These are phyloP conservation scores for Alloascoidea hylecoeti DNA, from an alignment of 805 yeast genomes.

Conservation along the genomic window DNA sequence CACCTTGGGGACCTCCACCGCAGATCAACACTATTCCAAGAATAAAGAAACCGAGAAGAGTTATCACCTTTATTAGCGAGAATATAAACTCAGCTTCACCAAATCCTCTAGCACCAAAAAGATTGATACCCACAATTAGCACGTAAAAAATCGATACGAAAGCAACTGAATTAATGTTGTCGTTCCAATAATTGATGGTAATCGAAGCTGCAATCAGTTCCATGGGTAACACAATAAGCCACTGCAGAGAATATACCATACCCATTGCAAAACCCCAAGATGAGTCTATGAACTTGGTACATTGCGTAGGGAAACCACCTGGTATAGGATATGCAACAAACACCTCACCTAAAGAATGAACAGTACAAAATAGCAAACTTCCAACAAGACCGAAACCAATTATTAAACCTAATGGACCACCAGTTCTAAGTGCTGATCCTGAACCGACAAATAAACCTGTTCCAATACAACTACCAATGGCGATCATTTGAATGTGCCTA, in stretches of 20 bases:
- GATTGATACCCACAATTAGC: slow-evolving; percentile 30
- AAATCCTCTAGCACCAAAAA: slow-evolving; percentile 40
- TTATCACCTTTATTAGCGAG: slow-evolving; percentile 21
- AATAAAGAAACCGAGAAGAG: slow-evolving; percentile 23
- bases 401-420: slow-evolving; percentile 19
- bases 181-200: slow-evolving; percentile 30
- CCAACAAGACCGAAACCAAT: slow-evolving; percentile 18
- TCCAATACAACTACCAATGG: slow-evolving; percentile 7
- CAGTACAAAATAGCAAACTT: no score
- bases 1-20: slow-evolving; percentile 25
- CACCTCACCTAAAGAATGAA: slow-evolving; percentile 48
- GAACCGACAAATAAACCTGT: slow-evolving; percentile 21
- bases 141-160: slow-evolving; percentile 37
- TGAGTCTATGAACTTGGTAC: slow-evolving; percentile 36
- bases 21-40: slow-evolving; percentile 23
- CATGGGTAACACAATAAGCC: slow-evolving; percentile 35
- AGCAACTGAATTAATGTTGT: slow-evolving; percentile 27
- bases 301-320: no score
- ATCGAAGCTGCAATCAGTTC: slow-evolving; percentile 36
- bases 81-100: slow-evolving; percentile 26
- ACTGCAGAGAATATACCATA: slow-evolving; percentile 35
- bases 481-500: slow-evolving; percentile 5
- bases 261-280: slow-evolving; percentile 40
- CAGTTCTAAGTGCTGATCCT: slow-evolving; percentile 20
- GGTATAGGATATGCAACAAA: slow-evolving; percentile 48